Evolutionary conservation across 106 monocot species (phyloP).

Genomic region (Dendrobium catenatum): DNA sequence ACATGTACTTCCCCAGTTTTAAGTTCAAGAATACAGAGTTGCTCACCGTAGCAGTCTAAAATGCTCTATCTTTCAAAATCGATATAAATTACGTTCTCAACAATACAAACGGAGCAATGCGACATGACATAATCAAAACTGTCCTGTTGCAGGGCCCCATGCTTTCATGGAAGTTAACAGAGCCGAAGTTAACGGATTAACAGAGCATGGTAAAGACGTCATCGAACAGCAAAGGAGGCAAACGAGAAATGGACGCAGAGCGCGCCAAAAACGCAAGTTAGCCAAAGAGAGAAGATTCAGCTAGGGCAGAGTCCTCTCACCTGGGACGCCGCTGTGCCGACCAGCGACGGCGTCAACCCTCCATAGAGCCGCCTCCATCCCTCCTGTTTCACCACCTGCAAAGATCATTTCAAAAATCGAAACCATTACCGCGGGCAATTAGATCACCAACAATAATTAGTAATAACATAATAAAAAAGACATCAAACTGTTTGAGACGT

Average conservation of each 20-base stretch:
- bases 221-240: not conserved
- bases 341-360: slow-evolving; percentile 69
- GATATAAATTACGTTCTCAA: not conserved
- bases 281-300: not conserved
- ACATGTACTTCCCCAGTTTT: not conserved
- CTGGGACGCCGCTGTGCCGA: slow-evolving; percentile 92
- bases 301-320: slow-evolving; percentile 14
- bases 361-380: slow-evolving; percentile 84
- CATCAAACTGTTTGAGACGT: not conserved
- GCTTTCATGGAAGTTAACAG: not conserved
- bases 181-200: not conserved
- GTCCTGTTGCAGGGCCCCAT: not conserved
- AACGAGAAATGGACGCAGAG: not conserved
- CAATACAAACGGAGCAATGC: not conserved
- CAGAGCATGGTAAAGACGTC: not conserved
- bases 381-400: slow-evolving; percentile 71
- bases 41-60: not conserved
- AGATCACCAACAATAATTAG: not conserved
- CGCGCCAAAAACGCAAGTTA: not conserved
- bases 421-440: not conserved
- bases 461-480: not conserved
- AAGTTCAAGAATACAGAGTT: not conserved
- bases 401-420: not conserved
- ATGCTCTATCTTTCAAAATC: not conserved
- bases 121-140: not conserved